Evolutionary conservation across 2,329 filamentous ascomycete species (phyloP).

Genomic region (Lachnellula cervina): DNA sequence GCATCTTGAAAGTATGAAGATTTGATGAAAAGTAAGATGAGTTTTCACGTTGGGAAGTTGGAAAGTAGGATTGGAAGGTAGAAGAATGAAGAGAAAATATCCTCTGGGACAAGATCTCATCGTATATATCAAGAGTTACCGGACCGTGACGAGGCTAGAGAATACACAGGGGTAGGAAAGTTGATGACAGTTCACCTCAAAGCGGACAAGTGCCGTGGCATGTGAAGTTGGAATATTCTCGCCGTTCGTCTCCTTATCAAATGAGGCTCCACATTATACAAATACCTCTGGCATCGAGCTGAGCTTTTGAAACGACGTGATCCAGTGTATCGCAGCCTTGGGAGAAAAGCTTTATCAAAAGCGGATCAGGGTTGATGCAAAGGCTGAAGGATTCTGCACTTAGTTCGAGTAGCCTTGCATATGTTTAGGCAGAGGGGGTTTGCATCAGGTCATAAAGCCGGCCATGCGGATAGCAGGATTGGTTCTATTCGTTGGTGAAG

Average conservation of each 20-base stretch:
- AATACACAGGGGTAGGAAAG: constrained; percentile 16
- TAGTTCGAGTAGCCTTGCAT: constrained; percentile 4
- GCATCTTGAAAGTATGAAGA: constrained; percentile 43
- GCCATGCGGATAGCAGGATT: constrained; percentile 1
- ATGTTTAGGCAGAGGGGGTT: not conserved
- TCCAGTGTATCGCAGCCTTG: constrained; percentile 20
- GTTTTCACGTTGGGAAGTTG: not conserved
- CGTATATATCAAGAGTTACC: constrained; percentile 26
- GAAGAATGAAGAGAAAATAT: not conserved
- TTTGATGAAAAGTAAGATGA: not conserved
- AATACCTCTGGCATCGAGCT: not conserved
- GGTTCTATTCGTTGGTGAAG: constrained; percentile 3
- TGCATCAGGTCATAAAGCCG: constrained; percentile 22
- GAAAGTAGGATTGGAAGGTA: constrained; percentile 5
- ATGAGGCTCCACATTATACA: constrained; percentile 9
- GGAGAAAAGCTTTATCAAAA: constrained; percentile 25
- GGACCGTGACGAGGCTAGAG: constrained; percentile 25
- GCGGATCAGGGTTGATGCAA: constrained; percentile 16
- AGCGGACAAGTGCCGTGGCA: constrained; percentile 6
- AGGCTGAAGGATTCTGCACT: constrained; percentile 14
- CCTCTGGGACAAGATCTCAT: not conserved
- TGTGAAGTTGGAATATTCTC: constrained; percentile 19
- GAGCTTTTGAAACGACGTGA: constrained; percentile 16
- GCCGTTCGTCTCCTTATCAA: constrained; percentile 4
- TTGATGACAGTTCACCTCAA: constrained; percentile 7